Percentiles rank a stretch among this genome's conserved stretches.
Conservation (phyloP, 176 grass and related monocot species). For the Pharus latifolius region DNA sequence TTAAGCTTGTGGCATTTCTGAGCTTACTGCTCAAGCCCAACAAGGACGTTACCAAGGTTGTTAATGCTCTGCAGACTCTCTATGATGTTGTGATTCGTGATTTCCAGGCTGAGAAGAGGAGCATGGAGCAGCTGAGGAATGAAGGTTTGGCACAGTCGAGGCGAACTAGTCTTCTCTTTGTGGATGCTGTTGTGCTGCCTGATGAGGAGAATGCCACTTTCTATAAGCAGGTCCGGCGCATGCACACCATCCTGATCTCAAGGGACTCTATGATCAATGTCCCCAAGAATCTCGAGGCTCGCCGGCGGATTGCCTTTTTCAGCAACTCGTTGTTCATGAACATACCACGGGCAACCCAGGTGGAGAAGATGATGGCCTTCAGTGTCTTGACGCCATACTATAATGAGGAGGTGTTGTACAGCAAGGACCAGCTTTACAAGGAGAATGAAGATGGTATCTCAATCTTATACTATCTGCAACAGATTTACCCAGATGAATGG, state of each 20-base stretch:
- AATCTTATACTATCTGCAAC: slow-evolving; percentile 79
- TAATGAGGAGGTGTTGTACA: slow-evolving; percentile 90
- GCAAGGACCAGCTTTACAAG: slow-evolving; percentile 73
- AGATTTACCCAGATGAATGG: slow-evolving; percentile 92
- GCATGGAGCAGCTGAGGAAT: slow-evolving; percentile 61
- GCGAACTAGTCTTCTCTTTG: slow-evolving; percentile 54
- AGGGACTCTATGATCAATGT: slow-evolving; percentile 87
- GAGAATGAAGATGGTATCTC: slow-evolving; percentile 94
- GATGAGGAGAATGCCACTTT: slow-evolving; percentile 45
- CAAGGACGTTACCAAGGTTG: slow-evolving; percentile 66
- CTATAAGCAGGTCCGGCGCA: slow-evolving; percentile 67
- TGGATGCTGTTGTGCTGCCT: slow-evolving; percentile 59
- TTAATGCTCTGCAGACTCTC: slow-evolving; percentile 75
- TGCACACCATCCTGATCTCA: slow-evolving; percentile 77
- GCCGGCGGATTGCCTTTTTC: slow-evolving; percentile 82
- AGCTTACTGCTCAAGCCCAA: slow-evolving; percentile 38
- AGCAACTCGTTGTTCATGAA: slow-evolving; percentile 99
- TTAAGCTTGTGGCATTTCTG: slow-evolving; percentile 49
- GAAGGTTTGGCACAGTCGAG: slow-evolving; percentile 61
- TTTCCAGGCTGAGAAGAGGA: slow-evolving; percentile 73
- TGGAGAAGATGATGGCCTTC: slow-evolving; percentile 94
- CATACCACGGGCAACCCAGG: slow-evolving; percentile 83
- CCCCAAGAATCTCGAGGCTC: slow-evolving; percentile 82
- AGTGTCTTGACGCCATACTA: slow-evolving; percentile 94
- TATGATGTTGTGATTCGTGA: slow-evolving; percentile 77